phyloP scores from a whole-genome alignment of 108 stramenopile species.

The Conticribra guillardii region DNA sequence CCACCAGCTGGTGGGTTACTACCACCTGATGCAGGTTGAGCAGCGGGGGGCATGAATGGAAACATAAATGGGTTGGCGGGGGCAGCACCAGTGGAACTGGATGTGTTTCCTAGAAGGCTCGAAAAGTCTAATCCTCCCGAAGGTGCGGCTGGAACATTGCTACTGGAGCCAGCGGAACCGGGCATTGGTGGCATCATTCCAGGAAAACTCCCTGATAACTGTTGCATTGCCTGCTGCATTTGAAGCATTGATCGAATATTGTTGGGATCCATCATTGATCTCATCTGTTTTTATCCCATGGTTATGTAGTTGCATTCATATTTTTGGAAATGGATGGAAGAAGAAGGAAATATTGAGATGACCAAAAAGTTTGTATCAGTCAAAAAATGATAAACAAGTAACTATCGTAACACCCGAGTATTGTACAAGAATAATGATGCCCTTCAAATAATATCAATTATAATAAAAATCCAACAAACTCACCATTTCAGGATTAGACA shows the following conservation, averaged over 20 bases:
- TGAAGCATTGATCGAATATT: conserved; percentile 75
- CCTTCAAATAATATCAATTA: neutral
- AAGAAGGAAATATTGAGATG: neutral
- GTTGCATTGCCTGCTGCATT: conserved; percentile 67
- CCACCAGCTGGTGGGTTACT: conserved; percentile 13
- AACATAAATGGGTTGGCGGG: conserved; percentile 15
- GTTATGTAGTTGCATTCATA: neutral
- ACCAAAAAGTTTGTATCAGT: too few species aligned
- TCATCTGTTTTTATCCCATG: neutral
- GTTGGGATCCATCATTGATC: conserved; percentile 75
- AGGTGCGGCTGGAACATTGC: conserved; percentile 4
- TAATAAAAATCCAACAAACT: conserved; percentile 10
- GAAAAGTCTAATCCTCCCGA: conserved; percentile 71
- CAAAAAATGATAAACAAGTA: too few species aligned
- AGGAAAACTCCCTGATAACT: conserved; percentile 37
- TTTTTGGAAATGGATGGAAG: neutral
- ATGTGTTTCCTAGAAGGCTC: conserved; percentile 24
- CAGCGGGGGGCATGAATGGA: conserved; percentile 24
- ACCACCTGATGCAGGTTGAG: too few species aligned
- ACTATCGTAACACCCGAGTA: neutral
- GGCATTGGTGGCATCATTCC: conserved; percentile 22
- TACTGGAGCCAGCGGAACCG: conserved; percentile 7
- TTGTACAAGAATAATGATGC: neutral
- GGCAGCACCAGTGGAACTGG: conserved; percentile 22
- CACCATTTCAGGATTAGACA: conserved; percentile 49